Percentiles rank a stretch among this genome's conserved stretches.
phyloP scores from a whole-genome alignment of 495 filamentous ascomycete species.

The Xylaria grammica region DNA sequence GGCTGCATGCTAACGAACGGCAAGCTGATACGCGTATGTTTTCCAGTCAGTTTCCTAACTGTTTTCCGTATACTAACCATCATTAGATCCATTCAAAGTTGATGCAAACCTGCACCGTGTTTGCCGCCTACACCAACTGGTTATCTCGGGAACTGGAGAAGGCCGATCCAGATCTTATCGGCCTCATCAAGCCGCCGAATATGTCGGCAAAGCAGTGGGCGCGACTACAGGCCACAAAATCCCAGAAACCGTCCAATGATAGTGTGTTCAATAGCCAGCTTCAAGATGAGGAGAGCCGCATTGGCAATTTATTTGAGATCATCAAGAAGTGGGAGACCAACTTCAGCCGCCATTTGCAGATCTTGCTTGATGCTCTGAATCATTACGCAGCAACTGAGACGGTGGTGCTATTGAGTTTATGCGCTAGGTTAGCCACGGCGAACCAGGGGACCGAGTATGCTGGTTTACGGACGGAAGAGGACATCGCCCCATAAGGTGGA shows the following conservation, averaged over 20 bases:
- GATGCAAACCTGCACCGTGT: conserved; percentile 89
- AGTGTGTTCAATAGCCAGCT: conserved; percentile 26
- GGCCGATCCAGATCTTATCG: conserved; percentile 74
- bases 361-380: conserved; percentile 89
- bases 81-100: conserved; percentile 91
- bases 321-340: conserved; percentile 88
- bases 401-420: conserved; percentile 86
- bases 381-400: conserved; percentile 98
- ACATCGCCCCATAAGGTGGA: conserved; percentile 36
- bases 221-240: conserved; percentile 47
- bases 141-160: conserved; percentile 79
- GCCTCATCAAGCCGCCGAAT: conserved; percentile 52
- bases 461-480: conserved; percentile 54
- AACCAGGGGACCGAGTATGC: conserved; percentile 68
- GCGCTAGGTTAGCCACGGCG: conserved; percentile 75
- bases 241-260: conserved; percentile 37
- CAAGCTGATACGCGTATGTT: conserved; percentile 82
- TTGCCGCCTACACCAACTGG: conserved; percentile 81
- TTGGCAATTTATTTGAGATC: conserved; percentile 82
- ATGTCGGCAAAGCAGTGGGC: conserved; percentile 62
- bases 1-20: conserved; percentile 99
- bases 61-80: conserved; percentile 18
- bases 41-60: conserved; percentile 8
- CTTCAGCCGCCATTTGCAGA: conserved; percentile 88
- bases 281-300: conserved; percentile 63